A percentile compares a stretch with the other conserved stretches of the same genome.
Evolutionary conservation across 2,329 filamentous ascomycete species (phyloP).

Genomic region (Aspergillus ochraceus): DNA sequence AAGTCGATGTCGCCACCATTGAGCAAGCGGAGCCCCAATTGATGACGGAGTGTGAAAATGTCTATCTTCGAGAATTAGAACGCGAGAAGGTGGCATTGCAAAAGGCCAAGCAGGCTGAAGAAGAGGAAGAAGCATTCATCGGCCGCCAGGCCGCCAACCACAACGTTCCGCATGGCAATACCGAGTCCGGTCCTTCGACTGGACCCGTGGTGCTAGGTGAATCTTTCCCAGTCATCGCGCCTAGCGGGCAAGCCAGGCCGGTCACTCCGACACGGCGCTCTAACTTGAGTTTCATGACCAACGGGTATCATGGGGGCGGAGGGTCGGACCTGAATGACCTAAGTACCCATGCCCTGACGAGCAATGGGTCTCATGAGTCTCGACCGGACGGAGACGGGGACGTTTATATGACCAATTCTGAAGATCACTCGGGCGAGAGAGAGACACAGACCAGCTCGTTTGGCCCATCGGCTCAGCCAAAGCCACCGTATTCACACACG

Average conservation of each 20-base stretch:
- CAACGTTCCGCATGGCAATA: conserved; percentile 53
- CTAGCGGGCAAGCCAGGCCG: conserved; percentile 51
- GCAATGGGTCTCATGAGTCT: conserved; percentile 54
- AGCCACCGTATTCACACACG: conserved; percentile 47
- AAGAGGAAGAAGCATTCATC: conserved; percentile 41
- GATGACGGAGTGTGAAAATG: conserved; percentile 73
- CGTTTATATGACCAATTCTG: conserved; percentile 60
- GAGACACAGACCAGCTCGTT: conserved; percentile 51
- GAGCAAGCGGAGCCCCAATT: conserved; percentile 64
- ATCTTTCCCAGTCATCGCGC: conserved; percentile 55
- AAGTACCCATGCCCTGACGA: conserved; percentile 46
- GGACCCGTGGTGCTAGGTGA: conserved; percentile 65
- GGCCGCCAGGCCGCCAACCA: conserved; percentile 50
- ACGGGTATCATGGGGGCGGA: conserved; percentile 53
- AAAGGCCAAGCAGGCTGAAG: conserved; percentile 46
- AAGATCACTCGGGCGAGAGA: conserved; percentile 42
- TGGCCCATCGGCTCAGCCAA: conserved; percentile 51
- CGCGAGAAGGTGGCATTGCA: conserved; percentile 66
- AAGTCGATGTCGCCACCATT: conserved; percentile 83
- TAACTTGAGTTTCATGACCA: conserved; percentile 50
- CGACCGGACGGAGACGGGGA: conserved; percentile 54
- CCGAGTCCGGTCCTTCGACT: conserved; percentile 50
- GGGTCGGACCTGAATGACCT: conserved; percentile 41
- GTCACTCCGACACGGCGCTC: conserved; percentile 59
- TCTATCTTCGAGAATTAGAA: conserved; percentile 72